phyloP scores from a whole-genome alignment of 1,284 basidiomycete species.

The Cryptococcus hybrid region DNA sequence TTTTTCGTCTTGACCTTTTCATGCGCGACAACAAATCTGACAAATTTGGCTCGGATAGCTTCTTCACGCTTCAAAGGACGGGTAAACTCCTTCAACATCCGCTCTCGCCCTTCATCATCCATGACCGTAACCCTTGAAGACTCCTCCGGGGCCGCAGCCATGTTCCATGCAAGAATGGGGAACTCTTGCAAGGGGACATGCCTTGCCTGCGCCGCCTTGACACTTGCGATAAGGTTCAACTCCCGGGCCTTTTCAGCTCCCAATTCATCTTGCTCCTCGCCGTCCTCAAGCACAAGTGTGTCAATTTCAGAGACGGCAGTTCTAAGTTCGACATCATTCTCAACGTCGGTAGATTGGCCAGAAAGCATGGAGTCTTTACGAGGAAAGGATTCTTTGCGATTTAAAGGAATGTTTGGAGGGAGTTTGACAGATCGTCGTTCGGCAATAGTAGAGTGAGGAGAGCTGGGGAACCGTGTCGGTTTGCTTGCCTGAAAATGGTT shows the following conservation, averaged over 20 bases:
- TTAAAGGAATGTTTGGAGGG: slow-evolving; percentile 26
- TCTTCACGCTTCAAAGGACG: slow-evolving; percentile 19
- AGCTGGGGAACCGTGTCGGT: no score
- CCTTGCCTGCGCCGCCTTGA: slow-evolving; percentile 16
- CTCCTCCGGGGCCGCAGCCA: slow-evolving; percentile 19
- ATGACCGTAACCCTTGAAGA: slow-evolving; percentile 12
- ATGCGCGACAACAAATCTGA: slow-evolving; percentile 14
- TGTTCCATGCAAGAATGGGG: slow-evolving; percentile 30
- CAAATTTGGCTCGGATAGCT: slow-evolving; percentile 10
- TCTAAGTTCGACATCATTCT: slow-evolving; percentile 21
- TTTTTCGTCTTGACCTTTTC: slow-evolving; percentile 55
- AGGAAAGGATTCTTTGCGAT: slow-evolving; percentile 2
- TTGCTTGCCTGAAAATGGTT: no score
- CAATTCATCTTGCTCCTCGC: neutral
- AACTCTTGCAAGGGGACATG: slow-evolving; percentile 13
- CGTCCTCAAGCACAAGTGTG: slow-evolving; percentile 10
- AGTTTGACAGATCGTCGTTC: slow-evolving; percentile 32
- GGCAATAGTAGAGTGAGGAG: slow-evolving; percentile 28
- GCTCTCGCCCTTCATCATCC: slow-evolving; percentile 7
- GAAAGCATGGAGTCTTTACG: slow-evolving; percentile 26
- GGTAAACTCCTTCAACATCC: slow-evolving; percentile 16
- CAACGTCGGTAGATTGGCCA: slow-evolving; percentile 29
- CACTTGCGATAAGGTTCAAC: slow-evolving; percentile 17
- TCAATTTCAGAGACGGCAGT: slow-evolving; percentile 17
- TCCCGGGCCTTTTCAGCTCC: slow-evolving; percentile 15